phyloP scores from a whole-genome alignment of 768 basidiomycete species.

The Cubamyces lactineus region DNA sequence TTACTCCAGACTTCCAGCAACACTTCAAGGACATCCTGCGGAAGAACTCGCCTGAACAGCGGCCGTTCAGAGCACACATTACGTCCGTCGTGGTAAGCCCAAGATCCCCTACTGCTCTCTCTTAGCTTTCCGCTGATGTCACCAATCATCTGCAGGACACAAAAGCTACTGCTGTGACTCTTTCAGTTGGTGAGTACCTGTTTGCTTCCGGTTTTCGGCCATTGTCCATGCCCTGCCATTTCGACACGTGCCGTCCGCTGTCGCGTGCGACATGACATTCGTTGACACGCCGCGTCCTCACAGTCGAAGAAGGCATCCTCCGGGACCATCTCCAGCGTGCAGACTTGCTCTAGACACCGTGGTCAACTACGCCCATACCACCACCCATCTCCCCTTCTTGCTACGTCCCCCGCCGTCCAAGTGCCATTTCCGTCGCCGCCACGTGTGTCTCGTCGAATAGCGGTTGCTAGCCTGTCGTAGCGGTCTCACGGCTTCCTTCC shows the following conservation, averaged over 20 bases:
- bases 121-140: slow-evolving; percentile 17
- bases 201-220: slow-evolving; percentile 3
- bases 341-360: slow-evolving; percentile 56
- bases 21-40: slow-evolving; percentile 79
- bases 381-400: not conserved
- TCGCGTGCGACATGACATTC: slow-evolving; percentile 11
- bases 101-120: not conserved
- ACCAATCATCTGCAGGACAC: slow-evolving; percentile 60
- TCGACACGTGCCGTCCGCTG: not conserved
- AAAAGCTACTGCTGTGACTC: slow-evolving; percentile 69
- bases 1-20: slow-evolving; percentile 67
- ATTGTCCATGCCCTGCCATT: slow-evolving; percentile 6
- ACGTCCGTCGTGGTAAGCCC: slow-evolving; percentile 76
- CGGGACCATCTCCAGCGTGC: slow-evolving; percentile 70
- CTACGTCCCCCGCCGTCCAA: not conserved
- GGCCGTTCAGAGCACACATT: slow-evolving; percentile 72
- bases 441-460: no score
- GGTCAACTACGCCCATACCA: not conserved
- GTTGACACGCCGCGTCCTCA: slow-evolving; percentile 13
- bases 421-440: no score
- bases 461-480: no score
- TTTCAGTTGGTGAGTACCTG: slow-evolving; percentile 60
- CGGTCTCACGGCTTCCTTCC: not conserved
- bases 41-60: slow-evolving; percentile 60
- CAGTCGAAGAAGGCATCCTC: slow-evolving; percentile 75